Base-by-base conservation (phyloP, 768 basidiomycete genomes). In the Phaeolepiota aurea region DNA sequence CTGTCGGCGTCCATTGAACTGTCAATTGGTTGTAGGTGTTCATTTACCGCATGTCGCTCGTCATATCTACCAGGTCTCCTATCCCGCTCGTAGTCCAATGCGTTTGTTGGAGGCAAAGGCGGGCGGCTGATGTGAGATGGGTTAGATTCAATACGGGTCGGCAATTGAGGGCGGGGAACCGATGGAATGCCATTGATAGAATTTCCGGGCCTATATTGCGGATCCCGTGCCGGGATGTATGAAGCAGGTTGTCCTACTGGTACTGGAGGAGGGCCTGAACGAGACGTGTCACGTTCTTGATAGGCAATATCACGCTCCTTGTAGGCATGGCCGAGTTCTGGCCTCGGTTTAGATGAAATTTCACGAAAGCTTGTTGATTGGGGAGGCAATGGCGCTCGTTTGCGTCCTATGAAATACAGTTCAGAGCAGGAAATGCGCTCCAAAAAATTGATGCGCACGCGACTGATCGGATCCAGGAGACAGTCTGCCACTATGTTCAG, bases 321-420 rank as follows among this genome's bases (percentile, higher is more conserved):
- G n/a, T n/a, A n/a, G n/a, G n/a, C n/a, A n/a, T n/a, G n/a, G n/a
- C n/a, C n/a, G n/a, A n/a, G n/a, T n/a, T n/a, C n/a, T n/a, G n/a
- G n/a, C n/a, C n/a, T n/a, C n/a, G n/a, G n/a, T n/a, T n/a, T n/a
- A n/a, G n/a, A n/a, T n/a, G n/a, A n/a, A n/a, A n/a, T n/a, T n/a
- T n/a, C n/a, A n/a, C 56, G 60, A 43, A 68, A 74, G 4, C 61
- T 59, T 14, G 56, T 51, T 3, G 50, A 47, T 51, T 76, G 73
- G 9, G 72, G 65, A 2, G 71, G 71, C 9, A 76, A 55, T 0
- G 72, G 73, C 1, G 46, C 51, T 39, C 73, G 59, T 45, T 57
- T 65, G 12, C 61, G 68, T 54, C 58, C 63, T 68, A 54, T 40
- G 25, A 38, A 46, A 37, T 42, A 18, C 41, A 36, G 25, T 28